These are phyloP conservation scores for Crithidia bombi DNA, from an alignment of 208 protist genomes.

Conservation along the genomic window DNA sequence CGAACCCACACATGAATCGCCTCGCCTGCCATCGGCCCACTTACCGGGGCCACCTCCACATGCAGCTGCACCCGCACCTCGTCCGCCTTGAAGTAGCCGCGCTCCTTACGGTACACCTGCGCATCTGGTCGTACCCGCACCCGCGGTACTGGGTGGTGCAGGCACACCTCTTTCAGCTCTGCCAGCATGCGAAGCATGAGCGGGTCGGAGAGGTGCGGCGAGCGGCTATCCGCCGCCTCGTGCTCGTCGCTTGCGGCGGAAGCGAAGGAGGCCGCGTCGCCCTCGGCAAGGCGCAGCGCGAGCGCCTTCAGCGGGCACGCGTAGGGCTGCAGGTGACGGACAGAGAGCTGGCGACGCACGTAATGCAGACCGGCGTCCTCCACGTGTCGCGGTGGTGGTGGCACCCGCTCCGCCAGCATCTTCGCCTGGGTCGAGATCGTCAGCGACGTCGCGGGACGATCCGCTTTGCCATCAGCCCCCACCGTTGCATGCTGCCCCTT, in stretches of 20 bases:
- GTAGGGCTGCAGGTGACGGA: conserved; percentile 24
- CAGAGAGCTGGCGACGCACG: conserved; percentile 19
- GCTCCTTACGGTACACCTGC: conserved; percentile 16
- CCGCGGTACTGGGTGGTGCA: conserved; percentile 7
- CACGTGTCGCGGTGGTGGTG: conserved; percentile 16
- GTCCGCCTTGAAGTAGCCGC: conserved; percentile 27
- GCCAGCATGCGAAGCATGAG: conserved; percentile 14
- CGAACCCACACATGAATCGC: conserved; percentile 41
- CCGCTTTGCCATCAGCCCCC: not conserved
- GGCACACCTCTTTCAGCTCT: conserved; percentile 20
- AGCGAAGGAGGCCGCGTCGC: not conserved
- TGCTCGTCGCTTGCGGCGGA: not conserved
- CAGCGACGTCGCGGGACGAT: not conserved
- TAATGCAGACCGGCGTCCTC: conserved; percentile 24
- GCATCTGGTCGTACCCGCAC: conserved; percentile 25
- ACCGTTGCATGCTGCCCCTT: not conserved
- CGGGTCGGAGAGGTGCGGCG: conserved; percentile 17
- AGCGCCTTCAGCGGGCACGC: conserved; percentile 22
- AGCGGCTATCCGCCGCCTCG: not conserved
- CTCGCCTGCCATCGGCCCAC: conserved; percentile 53
- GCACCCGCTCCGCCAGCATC: not conserved
- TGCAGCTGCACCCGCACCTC: conserved; percentile 40
- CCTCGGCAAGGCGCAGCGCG: conserved; percentile 15
- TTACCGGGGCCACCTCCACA: conserved; percentile 45
- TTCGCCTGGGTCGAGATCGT: not conserved